Base-by-base conservation (phyloP, 257 asterid species). In the Salvia splendens region DNA sequence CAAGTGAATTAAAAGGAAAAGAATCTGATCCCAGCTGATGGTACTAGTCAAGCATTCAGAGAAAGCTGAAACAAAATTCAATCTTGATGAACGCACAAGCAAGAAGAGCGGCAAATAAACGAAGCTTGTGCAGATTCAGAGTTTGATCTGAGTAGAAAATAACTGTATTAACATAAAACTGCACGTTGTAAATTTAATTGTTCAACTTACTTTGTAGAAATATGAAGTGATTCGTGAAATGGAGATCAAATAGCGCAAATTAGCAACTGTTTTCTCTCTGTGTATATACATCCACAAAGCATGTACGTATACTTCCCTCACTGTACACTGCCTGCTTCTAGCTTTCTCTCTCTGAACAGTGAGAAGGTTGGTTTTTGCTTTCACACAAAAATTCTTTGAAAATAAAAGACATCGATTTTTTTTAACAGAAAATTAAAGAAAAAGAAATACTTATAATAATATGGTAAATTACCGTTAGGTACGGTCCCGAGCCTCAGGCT, bases 231-330 rank as follows among this genome's bases (percentile, higher is more conserved):
- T 69, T 70, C 54, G 15, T 14, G 64, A 69, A 84, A 79, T 68
- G 84, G 80, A 80, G 83, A 88, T 83, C 89, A 84, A 82, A 69
- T 60, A 77, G 70, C 70, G 74, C 62, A 64, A 74, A 54, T 14
- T 71, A 45, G 71, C 65, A 66, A 69, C 75, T 4, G 11, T 81
- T 73, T 67, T 70, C 69, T 62, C 74, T 62, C 75, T 67, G 69
- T 47, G 42, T 33, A 9, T 64, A 68, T 61, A 62, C 40, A 67
- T 50, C 42, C 14, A 64, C 5, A 48, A 40, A 57, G 63, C 15
- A 33, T 69, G 81, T 68, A 70, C 64, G 63, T 46, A 69, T 65
- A 69, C 60, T 64, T 15, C 64, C 69, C 63, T 41, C 60, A 49
- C 73, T 70, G 67, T 71, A 50, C 61, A 14, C 61, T 65, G 59